Base-by-base conservation (phyloP, 2,329 filamentous ascomycete species). In the Calonectria crousiana region DNA sequence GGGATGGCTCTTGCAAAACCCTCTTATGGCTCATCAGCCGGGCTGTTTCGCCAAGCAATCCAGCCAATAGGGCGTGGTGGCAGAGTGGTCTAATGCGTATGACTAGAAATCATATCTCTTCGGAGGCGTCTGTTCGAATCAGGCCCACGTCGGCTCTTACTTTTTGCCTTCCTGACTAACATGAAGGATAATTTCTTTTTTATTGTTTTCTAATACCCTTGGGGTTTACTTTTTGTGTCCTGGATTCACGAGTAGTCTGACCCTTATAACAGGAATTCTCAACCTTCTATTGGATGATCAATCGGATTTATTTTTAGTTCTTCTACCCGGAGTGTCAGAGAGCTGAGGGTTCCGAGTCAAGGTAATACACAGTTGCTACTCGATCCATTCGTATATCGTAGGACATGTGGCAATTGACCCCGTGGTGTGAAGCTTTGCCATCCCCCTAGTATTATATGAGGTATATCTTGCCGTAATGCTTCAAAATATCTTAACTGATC, bases 61-160 rank as follows among this genome's bases (percentile, higher is more conserved):
- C 13, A 67, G 60, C 67, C 53, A n/a, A 66, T 47, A 68, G 75
- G 80, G 79, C 80, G 79, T 71, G 75, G 80, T 81, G 80, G 80
- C 80, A 80, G 80, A 81, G 80, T 81, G 80, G 80, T 81, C 80
- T 77, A 81, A 81, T 80, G 80, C 80, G 80, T 80, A 80, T 81
- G 80, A 82, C 78, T 82, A 81, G 80, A 82, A 82, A 82, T 82
- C 80, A 80, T 79, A 79, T 82, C 79, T 79, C 80, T 70, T 82
- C 77, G 80, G 81, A 79, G 79, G 81, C 81, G 79, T 81, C 80
- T 81, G 81, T 82, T 82, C 81, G 80, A 82, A 82, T 82, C 81
- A 80, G 81, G 81, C 80, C 81, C 78, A 74, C 76, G 81, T 82
- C 81, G 78, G 73, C 47, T n/a, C 49, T 60, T 8, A n/a, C 26